These are phyloP conservation scores for Cordyceps cateniannulata DNA, from an alignment of 2,329 filamentous ascomycete species.

Conservation along the genomic window DNA sequence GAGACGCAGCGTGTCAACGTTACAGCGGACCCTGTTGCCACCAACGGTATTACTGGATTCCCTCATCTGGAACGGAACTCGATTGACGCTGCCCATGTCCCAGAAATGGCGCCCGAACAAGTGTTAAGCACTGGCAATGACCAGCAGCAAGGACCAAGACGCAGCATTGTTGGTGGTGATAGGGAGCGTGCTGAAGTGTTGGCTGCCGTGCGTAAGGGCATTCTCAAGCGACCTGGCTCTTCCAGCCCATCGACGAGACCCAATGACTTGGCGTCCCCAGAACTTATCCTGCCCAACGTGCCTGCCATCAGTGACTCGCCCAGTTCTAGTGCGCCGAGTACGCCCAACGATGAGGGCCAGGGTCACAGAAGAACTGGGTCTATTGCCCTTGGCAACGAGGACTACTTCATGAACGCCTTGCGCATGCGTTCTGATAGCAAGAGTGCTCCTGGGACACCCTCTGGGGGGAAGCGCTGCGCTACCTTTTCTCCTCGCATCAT, in stretches of 20 bases:
- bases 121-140: constrained; percentile 52
- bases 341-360: constrained; percentile 70
- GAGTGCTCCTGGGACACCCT: constrained; percentile 74
- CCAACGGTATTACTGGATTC: constrained; percentile 68
- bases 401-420: constrained; percentile 80
- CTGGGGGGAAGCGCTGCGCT: constrained; percentile 57
- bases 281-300: constrained; percentile 54
- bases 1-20: constrained; percentile 37
- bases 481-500: constrained; percentile 89
- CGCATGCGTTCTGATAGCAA: constrained; percentile 70
- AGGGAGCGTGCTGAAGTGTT: constrained; percentile 86
- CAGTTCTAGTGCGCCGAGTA: constrained; percentile 79
- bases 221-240: constrained; percentile 72
- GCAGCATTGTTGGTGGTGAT: constrained; percentile 88
- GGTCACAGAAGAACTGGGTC: constrained; percentile 62
- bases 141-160: constrained; percentile 55
- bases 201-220: constrained; percentile 89
- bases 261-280: constrained; percentile 44
- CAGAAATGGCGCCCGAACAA: constrained; percentile 41
- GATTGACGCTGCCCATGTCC: constrained; percentile 55
- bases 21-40: constrained; percentile 58
- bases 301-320: constrained; percentile 69
- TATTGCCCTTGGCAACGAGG: constrained; percentile 71
- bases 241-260: constrained; percentile 61
- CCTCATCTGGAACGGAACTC: constrained; percentile 80